phyloP scores from a whole-genome alignment of 352 stramenopile species.

The Phytophthora pluvialis region DNA sequence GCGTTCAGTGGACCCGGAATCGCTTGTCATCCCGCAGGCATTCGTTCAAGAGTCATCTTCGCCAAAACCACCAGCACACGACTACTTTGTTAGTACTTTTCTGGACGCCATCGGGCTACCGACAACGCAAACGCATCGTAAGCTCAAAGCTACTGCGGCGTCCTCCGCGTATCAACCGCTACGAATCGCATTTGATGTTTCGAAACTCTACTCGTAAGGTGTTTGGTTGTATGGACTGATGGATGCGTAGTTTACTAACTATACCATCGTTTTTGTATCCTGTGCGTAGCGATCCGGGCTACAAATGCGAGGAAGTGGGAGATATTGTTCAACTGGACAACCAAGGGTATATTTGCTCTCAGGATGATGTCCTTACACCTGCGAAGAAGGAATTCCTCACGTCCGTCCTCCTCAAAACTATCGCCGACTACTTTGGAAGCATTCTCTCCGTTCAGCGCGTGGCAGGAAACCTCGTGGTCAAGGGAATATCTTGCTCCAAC shows the following conservation, averaged over 20 bases:
- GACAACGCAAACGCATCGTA: conserved; percentile 28
- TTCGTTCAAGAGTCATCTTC: conserved; percentile 25
- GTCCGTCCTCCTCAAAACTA: conserved; percentile 68
- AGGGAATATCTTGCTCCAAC: conserved; percentile 52
- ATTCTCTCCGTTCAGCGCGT: conserved; percentile 74
- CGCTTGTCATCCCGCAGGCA: conserved; percentile 42
- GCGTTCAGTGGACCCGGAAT: conserved; percentile 45
- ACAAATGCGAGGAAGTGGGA: conserved; percentile 57
- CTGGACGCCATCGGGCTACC: conserved; percentile 50
- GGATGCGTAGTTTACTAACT: neutral
- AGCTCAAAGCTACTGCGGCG: conserved; percentile 31
- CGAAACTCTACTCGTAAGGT: conserved; percentile 65
- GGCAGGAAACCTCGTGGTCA: conserved; percentile 67
- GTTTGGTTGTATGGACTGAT: neutral
- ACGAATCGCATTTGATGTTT: conserved; percentile 81
- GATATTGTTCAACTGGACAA: conserved; percentile 62
- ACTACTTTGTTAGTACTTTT: conserved; percentile 45
- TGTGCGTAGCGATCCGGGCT: conserved; percentile 57
- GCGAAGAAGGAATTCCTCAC: conserved; percentile 75
- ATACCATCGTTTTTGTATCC: neutral
- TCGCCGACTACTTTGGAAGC: conserved; percentile 64
- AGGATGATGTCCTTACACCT: conserved; percentile 64
- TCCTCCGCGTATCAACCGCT: conserved; percentile 63
- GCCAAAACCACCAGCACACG: conserved; percentile 6
- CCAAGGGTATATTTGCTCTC: conserved; percentile 52